phyloP scores from a whole-genome alignment of 192 early-diverging fungal genomes.

The Rhizophagus sp. region DNA sequence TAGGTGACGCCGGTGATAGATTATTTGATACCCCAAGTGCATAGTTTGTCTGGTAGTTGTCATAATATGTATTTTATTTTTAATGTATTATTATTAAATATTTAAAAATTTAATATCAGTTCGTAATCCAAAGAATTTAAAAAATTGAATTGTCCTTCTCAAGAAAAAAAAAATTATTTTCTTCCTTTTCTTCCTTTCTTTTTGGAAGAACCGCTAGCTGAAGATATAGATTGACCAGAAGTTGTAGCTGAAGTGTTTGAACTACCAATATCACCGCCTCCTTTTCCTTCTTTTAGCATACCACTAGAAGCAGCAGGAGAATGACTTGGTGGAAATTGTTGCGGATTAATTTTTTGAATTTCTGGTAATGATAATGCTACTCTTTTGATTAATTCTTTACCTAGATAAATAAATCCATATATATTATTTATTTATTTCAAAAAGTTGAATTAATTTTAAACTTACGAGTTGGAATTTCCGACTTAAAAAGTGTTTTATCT shows the following conservation, averaged over 20 bases:
- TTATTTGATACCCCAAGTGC: constrained; percentile 52
- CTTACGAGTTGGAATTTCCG: constrained; percentile 50
- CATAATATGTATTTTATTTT: background rate
- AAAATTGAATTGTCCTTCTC: background rate
- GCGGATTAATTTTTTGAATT: constrained; percentile 27
- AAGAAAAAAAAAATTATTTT: constrained; percentile 10
- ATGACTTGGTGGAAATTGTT: constrained; percentile 27
- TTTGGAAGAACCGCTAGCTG: background rate
- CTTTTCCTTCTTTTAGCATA: constrained; percentile 8
- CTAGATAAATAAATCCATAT: background rate
- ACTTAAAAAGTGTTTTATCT: constrained; percentile 36
- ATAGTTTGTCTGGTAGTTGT: background rate
- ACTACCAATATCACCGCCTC: background rate
- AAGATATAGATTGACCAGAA: too few species aligned
- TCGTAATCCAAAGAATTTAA: too few species aligned
- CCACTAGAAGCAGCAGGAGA: constrained; percentile 23
- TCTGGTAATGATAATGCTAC: constrained; percentile 2
- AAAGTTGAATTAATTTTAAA: background rate
- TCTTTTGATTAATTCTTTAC: constrained; percentile 27
- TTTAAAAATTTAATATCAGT: too few species aligned
- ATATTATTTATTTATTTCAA: background rate
- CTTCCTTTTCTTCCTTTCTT: constrained; percentile 30
- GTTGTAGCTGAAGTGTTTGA: background rate
- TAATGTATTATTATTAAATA: too few species aligned
- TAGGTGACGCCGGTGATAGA: constrained; percentile 70